These are phyloP conservation scores for Fusarium aywerte DNA, from an alignment of 2,329 filamentous ascomycete species.

Conservation along the genomic window DNA sequence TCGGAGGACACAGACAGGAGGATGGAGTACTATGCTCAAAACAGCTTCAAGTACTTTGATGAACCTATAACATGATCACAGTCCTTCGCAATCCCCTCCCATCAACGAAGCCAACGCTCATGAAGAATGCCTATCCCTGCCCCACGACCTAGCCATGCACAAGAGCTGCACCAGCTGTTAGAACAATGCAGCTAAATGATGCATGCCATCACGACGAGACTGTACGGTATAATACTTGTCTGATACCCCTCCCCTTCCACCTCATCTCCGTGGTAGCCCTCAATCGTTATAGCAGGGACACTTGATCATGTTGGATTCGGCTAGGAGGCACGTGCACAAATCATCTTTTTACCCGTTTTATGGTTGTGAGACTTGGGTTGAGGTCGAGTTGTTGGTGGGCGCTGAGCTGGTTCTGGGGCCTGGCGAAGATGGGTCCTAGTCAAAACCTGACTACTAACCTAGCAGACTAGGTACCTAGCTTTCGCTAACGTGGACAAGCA, in stretches of 20 bases:
- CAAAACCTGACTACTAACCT: conserved; percentile 9
- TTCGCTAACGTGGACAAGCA: conserved; percentile 38
- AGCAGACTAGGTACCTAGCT: not conserved
- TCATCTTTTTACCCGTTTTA: conserved; percentile 12
- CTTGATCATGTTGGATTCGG: conserved; percentile 19
- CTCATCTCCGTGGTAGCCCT: not conserved
- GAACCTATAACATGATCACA: not conserved
- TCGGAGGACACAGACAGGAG: conserved; percentile 7
- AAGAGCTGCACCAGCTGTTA: conserved; percentile 15
- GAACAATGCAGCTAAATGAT: conserved; percentile 39
- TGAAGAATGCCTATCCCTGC: conserved; percentile 10
- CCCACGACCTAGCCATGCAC: conserved; percentile 7
- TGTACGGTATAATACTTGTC: conserved; percentile 7
- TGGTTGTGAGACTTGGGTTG: conserved; percentile 7
- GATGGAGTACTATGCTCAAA: conserved; percentile 11
- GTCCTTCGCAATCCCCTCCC: not conserved
- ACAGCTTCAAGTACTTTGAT: conserved; percentile 7
- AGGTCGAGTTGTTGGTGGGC: conserved; percentile 30
- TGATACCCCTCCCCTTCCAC: conserved; percentile 17
- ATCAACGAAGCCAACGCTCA: not conserved
- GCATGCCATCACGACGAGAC: conserved; percentile 36
- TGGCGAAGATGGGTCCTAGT: conserved; percentile 30
- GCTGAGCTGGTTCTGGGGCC: conserved; percentile 24
- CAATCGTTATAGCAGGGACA: conserved; percentile 20
- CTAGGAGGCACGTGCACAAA: conserved; percentile 21